Percentiles rank a stretch among this genome's conserved stretches.
Evolutionary conservation across 2,329 filamentous ascomycete species (phyloP).

Genomic region (Alternaria rosae): DNA sequence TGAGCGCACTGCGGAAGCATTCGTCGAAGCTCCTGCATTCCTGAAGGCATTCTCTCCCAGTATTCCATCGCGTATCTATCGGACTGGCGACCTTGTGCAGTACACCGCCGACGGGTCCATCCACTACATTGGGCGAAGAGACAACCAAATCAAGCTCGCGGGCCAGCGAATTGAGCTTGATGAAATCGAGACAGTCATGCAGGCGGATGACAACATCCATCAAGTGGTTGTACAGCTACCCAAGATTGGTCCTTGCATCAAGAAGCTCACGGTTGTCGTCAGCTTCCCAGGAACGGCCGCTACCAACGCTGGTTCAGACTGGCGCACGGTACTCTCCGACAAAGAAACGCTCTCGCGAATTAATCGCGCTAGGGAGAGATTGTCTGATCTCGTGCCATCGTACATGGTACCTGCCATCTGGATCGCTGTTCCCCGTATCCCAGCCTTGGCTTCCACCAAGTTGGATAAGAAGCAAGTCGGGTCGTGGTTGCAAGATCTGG

Average conservation of each 20-base stretch:
- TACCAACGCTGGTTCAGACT: conserved; percentile 28
- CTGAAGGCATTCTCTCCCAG: conserved; percentile 22
- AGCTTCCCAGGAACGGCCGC: conserved; percentile 41
- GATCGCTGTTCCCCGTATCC: conserved; percentile 48
- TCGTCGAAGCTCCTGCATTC: conserved; percentile 36
- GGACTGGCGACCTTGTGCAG: conserved; percentile 44
- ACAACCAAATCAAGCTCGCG: conserved; percentile 47
- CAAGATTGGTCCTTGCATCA: conserved; percentile 51
- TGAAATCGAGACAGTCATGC: conserved; percentile 43
- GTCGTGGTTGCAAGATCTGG: conserved; percentile 55
- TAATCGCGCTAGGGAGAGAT: conserved; percentile 37
- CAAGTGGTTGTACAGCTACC: conserved; percentile 55
- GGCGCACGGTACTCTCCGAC: conserved; percentile 43
- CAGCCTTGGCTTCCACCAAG: conserved; percentile 39
- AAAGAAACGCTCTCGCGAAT: conserved; percentile 39
- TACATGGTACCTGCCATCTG: conserved; percentile 46
- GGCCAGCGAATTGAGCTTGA: conserved; percentile 47
- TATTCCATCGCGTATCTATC: conserved; percentile 33
- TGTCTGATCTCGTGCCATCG: conserved; percentile 35
- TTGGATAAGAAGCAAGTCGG: conserved; percentile 45
- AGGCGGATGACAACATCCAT: conserved; percentile 38
- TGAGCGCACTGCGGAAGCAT: conserved; percentile 34
- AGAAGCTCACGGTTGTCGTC: conserved; percentile 56
- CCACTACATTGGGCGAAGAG: conserved; percentile 40
- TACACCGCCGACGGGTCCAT: conserved; percentile 40